Percentiles rank a stretch among this genome's conserved stretches.
Conservation (phyloP, 1,139 yeast species). For the Blastobotrys niveus region DNA sequence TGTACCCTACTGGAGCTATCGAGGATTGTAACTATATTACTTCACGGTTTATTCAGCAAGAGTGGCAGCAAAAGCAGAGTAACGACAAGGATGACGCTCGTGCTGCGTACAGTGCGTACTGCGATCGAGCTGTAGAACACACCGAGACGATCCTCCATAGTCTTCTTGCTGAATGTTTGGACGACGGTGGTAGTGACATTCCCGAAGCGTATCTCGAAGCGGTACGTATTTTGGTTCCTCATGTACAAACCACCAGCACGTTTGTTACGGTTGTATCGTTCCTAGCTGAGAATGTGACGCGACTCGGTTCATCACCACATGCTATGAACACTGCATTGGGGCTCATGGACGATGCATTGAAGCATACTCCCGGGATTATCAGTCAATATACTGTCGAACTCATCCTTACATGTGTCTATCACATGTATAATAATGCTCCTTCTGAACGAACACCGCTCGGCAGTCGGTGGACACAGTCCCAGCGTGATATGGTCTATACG, state of each 20-base stretch:
- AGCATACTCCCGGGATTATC: constrained; percentile 55
- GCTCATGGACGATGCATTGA: constrained; percentile 39
- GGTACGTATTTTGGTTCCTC: too few species aligned
- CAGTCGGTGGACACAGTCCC: too few species aligned
- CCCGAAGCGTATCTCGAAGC: constrained; percentile 7
- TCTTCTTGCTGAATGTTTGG: background rate
- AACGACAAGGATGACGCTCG: background rate
- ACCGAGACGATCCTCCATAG: background rate
- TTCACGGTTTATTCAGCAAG: constrained; percentile 7
- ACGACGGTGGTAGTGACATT: background rate
- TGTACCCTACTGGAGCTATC: background rate
- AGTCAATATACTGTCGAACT: constrained; percentile 66
- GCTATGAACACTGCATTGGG: constrained; percentile 10
- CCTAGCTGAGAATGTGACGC: background rate
- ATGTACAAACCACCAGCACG: too few species aligned
- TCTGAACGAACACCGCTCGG: too few species aligned
- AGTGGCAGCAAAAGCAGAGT: too few species aligned
- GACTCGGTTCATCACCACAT: constrained; percentile 4
- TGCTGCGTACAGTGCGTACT: background rate
- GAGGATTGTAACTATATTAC: constrained; percentile 2
- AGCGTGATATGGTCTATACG: constrained; percentile 11
- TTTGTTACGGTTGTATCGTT: constrained; percentile 7
- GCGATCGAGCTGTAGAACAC: background rate
- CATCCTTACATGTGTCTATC: constrained; percentile 39
- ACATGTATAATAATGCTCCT: too few species aligned